Evolutionary conservation across 1,139 yeast genomes (phyloP), one percentile per base, ranked within the genome.

Genomic region (Candida sojae): DNA sequence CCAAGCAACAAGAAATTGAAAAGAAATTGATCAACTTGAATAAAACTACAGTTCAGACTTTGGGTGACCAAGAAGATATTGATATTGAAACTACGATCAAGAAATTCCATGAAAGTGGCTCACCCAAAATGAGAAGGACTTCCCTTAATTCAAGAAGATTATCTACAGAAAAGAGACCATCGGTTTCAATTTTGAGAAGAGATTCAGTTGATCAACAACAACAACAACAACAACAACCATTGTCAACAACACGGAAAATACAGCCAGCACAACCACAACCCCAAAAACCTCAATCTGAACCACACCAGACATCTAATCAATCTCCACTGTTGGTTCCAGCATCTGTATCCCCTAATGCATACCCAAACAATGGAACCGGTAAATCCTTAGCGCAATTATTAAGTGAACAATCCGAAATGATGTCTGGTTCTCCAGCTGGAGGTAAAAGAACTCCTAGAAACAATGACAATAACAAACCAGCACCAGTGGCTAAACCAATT

Each of bases 41-140:
- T 57, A 76, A 79, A 38, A 83, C 87, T 0, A 84, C 88, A 0
- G 74, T 80, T 45, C 77, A 76, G 58, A 81, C 84, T 2, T 54
- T 78, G 35, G 82, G 79, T 0, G 63, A 67, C 13, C 63, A 59
- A 12, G 61, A 56, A 12, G 55, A 36, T 9, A 49, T 52, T 4
- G 59, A 59, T 43, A 53, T 54, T n/a, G 60, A 60, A 44, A 48
- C 51, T 10, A 53, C 56, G 2, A 55, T 52, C 25, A 51, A 50
- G 39, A 47, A 56, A 34, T 51, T 52, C 39, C 55, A 53, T 34
- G 53, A 53, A 39, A 48, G 54, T 37, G 57, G 56, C 32, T 47
- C 57, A 12, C 53, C 55, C n/a, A 43, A 44, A 40, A 45, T 50
- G 45, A 53, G 52, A 53, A 56, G 54, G 55, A 52, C 48, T 49